Evolutionary conservation across 345 rosid species (phyloP).

Genomic region (Citrus australasica): DNA sequence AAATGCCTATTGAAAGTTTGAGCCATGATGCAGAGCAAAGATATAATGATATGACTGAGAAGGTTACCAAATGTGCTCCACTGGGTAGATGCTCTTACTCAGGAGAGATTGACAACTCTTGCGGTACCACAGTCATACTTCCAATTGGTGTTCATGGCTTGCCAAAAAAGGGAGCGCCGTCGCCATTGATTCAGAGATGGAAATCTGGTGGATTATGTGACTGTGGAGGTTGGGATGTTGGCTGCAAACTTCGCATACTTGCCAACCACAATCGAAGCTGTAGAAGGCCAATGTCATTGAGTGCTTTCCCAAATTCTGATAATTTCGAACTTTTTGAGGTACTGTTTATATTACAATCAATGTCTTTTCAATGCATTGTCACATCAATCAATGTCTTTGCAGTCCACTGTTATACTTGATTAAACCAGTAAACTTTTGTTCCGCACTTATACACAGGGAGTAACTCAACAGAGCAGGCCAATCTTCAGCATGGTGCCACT

Average conservation of each 20-base stretch:
- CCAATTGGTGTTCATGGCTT: slow-evolving; percentile 78
- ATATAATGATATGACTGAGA: slow-evolving; percentile 10
- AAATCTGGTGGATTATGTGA: slow-evolving; percentile 75
- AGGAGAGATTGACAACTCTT: slow-evolving; percentile 16
- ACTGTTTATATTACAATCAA: background rate
- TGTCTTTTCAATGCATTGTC: no score
- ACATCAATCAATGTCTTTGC: background rate
- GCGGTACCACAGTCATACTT: slow-evolving; percentile 46
- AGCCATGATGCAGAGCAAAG: slow-evolving; percentile 16
- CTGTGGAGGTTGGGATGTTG: slow-evolving; percentile 98
- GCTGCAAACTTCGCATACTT: slow-evolving; percentile 61
- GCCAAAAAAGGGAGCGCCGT: slow-evolving; percentile 58
- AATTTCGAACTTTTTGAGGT: slow-evolving; percentile 65
- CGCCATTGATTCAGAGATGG: slow-evolving; percentile 73
- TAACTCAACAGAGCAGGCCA: slow-evolving; percentile 30
- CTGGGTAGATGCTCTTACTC: slow-evolving; percentile 26
- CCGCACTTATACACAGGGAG: slow-evolving; percentile 31
- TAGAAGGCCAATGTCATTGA: slow-evolving; percentile 18
- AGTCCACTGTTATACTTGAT: background rate
- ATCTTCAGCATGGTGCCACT: slow-evolving; percentile 52
- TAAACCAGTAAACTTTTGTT: background rate
- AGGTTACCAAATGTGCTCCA: slow-evolving; percentile 11
- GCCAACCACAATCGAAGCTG: slow-evolving; percentile 26
- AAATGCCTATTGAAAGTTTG: slow-evolving; percentile 19
- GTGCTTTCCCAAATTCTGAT: slow-evolving; percentile 22